Evolutionary conservation across 1,284 basidiomycete genomes (phyloP).

Genomic region (Malassezia psittaci): DNA sequence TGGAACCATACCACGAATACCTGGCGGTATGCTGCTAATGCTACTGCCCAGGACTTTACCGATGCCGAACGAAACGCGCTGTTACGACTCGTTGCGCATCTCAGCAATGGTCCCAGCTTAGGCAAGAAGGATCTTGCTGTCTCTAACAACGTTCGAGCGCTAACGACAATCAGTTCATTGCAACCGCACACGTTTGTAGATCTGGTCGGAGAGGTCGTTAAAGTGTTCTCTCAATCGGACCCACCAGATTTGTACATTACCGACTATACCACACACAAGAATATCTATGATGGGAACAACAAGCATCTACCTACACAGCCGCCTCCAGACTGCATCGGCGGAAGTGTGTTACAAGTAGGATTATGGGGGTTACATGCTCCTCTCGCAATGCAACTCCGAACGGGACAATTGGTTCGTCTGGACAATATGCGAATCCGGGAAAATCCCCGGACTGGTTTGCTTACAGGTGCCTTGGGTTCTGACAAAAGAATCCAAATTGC

Average conservation of each 20-base stretch:
- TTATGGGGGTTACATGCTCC: constrained; percentile 31
- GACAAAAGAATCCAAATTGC: constrained; percentile 26
- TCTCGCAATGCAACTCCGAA: constrained; percentile 23
- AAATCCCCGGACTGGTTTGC: constrained; percentile 21
- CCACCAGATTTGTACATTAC: constrained; percentile 36
- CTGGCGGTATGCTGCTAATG: constrained; percentile 2
- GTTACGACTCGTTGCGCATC: constrained; percentile 16
- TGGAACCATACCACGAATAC: not conserved
- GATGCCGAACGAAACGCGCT: constrained; percentile 9
- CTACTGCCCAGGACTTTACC: not conserved
- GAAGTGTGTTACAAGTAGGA: constrained; percentile 31
- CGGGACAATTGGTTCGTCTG: constrained; percentile 31
- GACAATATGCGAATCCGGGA: constrained; percentile 27
- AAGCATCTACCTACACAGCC: not conserved
- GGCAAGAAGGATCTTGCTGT: not conserved
- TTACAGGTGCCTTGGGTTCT: constrained; percentile 28
- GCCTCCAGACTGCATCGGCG: constrained; percentile 17
- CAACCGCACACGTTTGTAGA: constrained; percentile 28
- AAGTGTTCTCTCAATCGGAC: constrained; percentile 24
- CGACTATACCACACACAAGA: constrained; percentile 31
- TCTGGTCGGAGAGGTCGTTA: constrained; percentile 30
- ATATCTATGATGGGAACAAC: constrained; percentile 27
- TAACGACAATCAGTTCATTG: constrained; percentile 19
- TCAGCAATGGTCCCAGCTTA: not conserved
- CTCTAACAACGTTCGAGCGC: constrained; percentile 8